Percentiles rank a stretch among this genome's conserved stretches.
Evolutionary conservation across 495 filamentous ascomycete species (phyloP).

Genomic region (Bathelium albidoporum): DNA sequence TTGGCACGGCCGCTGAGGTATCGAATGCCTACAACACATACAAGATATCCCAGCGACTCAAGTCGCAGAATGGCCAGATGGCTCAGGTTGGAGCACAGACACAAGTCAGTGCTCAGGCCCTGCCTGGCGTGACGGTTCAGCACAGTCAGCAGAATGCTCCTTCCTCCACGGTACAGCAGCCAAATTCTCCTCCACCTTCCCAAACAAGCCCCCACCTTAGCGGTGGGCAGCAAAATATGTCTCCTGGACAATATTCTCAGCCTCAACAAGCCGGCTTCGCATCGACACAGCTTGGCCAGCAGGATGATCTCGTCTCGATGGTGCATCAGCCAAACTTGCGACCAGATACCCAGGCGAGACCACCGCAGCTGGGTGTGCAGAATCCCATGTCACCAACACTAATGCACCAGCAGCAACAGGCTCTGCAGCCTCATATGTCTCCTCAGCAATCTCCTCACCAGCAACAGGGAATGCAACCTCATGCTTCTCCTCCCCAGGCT

Average conservation of each 20-base stretch:
- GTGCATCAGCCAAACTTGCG: neutral
- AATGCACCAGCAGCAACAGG: neutral
- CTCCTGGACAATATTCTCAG: no score
- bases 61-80: neutral
- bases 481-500: neutral
- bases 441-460: neutral
- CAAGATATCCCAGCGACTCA: neutral
- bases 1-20: neutral
- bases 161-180: neutral
- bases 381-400: neutral
- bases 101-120: neutral
- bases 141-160: neutral
- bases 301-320: neutral
- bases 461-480: neutral
- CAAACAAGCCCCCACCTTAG: neutral
- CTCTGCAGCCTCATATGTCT: neutral
- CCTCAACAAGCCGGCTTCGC: no score
- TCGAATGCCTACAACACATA: neutral
- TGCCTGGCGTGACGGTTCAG: neutral
- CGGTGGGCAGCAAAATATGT: no score
- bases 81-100: neutral
- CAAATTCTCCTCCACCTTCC: neutral
- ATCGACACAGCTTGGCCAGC: neutral
- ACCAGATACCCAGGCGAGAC: neutral
- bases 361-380: neutral